Evolutionary conservation across 495 filamentous ascomycete genomes (phyloP), one percentile per base, ranked within the genome.

Genomic region (Margaritispora aquatica): DNA sequence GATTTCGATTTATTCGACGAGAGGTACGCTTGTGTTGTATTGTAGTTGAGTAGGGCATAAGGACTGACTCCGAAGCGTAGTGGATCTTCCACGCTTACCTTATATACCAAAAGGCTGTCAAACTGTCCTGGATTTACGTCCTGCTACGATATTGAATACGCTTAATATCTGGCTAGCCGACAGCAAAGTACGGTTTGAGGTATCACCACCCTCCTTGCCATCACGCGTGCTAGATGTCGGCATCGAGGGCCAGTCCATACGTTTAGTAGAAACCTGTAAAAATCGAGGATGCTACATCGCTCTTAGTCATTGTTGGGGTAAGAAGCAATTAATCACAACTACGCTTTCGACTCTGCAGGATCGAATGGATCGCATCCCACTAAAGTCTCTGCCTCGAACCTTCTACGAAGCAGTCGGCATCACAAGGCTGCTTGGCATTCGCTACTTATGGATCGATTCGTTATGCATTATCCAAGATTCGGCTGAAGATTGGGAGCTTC

Each of bases 381-480:
- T 29, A 13, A 29, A 4, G 1, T 17, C 29, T 13, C 54, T 62
- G 8, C 48, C 60, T 7, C 7, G 19, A 31, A 62, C 54, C 17
- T 58, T 58, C 27, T 24, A 21, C 2, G 60, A 62, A 38, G 54
- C 60, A 5, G 54, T 62, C 13, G 10, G n/a, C 2, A 23, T 62
- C 1, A 34, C 60, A 2, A 36, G 54, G 8, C 2, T 26, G 4
- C 24, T 62, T 3, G 17, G 11, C 11, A 21, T 58, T 15, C 48
- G 34, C 23, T 62, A 62, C 31, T 54, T 73, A 2, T 73, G 70
- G 71, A 70, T 72, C 17, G 68, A 71, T 47, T 60, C 66, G 8
- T 58, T 72, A 1, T 72, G 70, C 54, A 72, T 72, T 24, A 21
- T 70, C 26, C 68, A 71, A 57, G 70, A 72, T 44, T 63, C 66